phyloP scores from a whole-genome alignment of 192 early-diverging fungal genomes.

The Radiomyces spectabilis region DNA sequence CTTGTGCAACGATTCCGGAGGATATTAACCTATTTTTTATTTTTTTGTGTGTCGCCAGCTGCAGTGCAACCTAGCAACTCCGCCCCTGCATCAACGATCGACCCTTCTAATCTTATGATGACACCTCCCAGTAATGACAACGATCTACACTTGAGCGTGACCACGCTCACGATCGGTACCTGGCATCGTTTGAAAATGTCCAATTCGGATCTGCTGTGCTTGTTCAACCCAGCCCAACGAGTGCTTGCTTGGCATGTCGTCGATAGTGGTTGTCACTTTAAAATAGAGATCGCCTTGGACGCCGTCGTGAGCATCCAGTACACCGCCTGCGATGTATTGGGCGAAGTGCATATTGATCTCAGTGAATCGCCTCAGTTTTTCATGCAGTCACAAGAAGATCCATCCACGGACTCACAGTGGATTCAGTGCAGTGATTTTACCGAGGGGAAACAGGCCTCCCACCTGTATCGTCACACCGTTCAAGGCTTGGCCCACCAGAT shows the following conservation, averaged over 20 bases:
- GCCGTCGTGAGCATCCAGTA: constrained; percentile 35
- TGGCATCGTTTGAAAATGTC: constrained; percentile 50
- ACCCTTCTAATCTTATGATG: constrained; percentile 19
- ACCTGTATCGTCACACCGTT: constrained; percentile 41
- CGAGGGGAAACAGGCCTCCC: constrained; percentile 52
- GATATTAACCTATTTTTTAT: too few species aligned
- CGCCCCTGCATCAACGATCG: constrained; percentile 11
- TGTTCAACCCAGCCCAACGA: constrained; percentile 34
- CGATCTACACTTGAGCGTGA: constrained; percentile 37
- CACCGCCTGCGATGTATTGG: constrained; percentile 20
- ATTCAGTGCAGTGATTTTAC: constrained; percentile 58
- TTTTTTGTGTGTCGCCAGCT: too few species aligned
- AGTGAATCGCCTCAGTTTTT: constrained; percentile 46
- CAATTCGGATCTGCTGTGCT: constrained; percentile 41
- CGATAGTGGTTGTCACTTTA: constrained; percentile 44
- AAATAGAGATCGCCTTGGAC: constrained; percentile 46
- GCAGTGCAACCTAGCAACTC: too few species aligned
- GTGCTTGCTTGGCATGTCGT: constrained; percentile 50
- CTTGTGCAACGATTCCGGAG: too few species aligned
- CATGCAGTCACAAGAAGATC: constrained; percentile 34
- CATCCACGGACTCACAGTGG: constrained; percentile 29
- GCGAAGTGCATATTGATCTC: constrained; percentile 40
- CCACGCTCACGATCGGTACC: constrained; percentile 43
- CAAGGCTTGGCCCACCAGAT: constrained; percentile 28
- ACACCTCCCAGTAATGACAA: too few species aligned